These are phyloP conservation scores for Aspergillus neoniger DNA, from an alignment of 2,329 filamentous ascomycete species.

Conservation along the genomic window DNA sequence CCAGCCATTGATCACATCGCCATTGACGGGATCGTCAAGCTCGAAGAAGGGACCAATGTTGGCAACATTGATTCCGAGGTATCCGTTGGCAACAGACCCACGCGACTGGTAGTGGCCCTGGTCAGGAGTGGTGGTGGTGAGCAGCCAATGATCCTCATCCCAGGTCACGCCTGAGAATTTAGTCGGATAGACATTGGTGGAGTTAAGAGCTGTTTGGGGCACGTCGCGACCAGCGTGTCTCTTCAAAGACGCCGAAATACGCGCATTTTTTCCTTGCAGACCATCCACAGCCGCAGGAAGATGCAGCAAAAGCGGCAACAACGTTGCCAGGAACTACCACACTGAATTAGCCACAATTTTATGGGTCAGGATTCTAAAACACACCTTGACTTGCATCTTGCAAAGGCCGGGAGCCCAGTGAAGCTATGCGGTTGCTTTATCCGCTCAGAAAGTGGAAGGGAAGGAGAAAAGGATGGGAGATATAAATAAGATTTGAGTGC, in stretches of 20 bases:
- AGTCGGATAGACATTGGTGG: slow-evolving; percentile 47
- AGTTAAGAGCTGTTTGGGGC: slow-evolving; percentile 12
- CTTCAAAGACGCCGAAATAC: slow-evolving; percentile 24
- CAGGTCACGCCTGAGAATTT: slow-evolving; percentile 57
- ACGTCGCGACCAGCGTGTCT: slow-evolving; percentile 19
- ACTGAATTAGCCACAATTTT: not conserved
- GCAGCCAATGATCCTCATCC: slow-evolving; percentile 60
- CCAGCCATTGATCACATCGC: slow-evolving; percentile 65
- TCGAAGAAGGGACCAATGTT: slow-evolving; percentile 67
- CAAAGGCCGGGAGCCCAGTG: slow-evolving; percentile 8
- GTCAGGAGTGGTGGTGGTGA: slow-evolving; percentile 56
- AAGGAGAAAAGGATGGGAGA: not conserved
- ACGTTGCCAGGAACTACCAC: slow-evolving; percentile 10
- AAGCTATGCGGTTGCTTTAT: not conserved
- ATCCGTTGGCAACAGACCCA: slow-evolving; percentile 63
- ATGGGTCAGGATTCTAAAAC: not conserved
- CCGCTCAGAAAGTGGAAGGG: not conserved
- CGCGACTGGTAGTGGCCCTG: slow-evolving; percentile 63
- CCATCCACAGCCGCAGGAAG: slow-evolving; percentile 9
- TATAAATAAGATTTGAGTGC: not conserved
- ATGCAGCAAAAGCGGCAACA: slow-evolving; percentile 12
- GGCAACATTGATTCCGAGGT: slow-evolving; percentile 65
- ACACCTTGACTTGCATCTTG: slow-evolving; percentile 21
- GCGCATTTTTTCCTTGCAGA: slow-evolving; percentile 11
- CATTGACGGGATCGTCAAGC: slow-evolving; percentile 52